Percentiles rank a stretch among this genome's conserved stretches.
These are phyloP conservation scores for Gastrolobium villosum DNA, from an alignment of 306 rosid genomes.

Conservation along the genomic window DNA sequence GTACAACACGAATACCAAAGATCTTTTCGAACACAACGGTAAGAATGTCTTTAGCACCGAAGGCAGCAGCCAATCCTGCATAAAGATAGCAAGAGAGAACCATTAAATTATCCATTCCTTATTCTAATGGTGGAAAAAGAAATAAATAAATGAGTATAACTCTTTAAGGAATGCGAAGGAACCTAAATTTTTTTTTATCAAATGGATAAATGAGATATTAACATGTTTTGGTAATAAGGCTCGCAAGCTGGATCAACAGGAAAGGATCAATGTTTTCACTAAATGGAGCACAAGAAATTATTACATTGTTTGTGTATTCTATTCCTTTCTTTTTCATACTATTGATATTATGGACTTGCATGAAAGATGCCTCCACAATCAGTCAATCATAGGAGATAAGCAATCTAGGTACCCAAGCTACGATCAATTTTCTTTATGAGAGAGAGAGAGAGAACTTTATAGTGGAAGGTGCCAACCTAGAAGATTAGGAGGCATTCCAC, in stretches of 20 bases:
- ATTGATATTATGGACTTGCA: slow-evolving; percentile 26
- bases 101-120: slow-evolving; percentile 2
- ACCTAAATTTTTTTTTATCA: slow-evolving; percentile 3
- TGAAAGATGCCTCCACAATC: slow-evolving; percentile 41
- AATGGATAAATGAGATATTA: slow-evolving; percentile 8
- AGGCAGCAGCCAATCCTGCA: slow-evolving; percentile 95
- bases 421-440: slow-evolving; percentile 40
- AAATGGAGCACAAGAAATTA: slow-evolving; percentile 1
- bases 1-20: no score
- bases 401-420: slow-evolving; percentile 43
- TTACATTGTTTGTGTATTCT: background rate
- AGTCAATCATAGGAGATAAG: slow-evolving; percentile 44
- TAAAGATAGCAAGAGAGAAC: slow-evolving; percentile 37
- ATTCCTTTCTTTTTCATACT: background rate
- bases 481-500: slow-evolving; percentile 53
- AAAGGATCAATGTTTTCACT: slow-evolving; percentile 10
- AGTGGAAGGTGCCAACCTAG: slow-evolving; percentile 43
- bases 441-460: slow-evolving; percentile 20
- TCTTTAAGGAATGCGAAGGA: background rate
- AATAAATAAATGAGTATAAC: background rate
- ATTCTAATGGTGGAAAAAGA: background rate
- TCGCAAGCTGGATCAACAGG: background rate
- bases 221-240: slow-evolving; percentile 10
- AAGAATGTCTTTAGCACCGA: slow-evolving; percentile 87
- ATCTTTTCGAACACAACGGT: slow-evolving; percentile 84